Base-by-base conservation (phyloP, 2,329 filamentous ascomycete species). In the Fusarium zealandicum region DNA sequence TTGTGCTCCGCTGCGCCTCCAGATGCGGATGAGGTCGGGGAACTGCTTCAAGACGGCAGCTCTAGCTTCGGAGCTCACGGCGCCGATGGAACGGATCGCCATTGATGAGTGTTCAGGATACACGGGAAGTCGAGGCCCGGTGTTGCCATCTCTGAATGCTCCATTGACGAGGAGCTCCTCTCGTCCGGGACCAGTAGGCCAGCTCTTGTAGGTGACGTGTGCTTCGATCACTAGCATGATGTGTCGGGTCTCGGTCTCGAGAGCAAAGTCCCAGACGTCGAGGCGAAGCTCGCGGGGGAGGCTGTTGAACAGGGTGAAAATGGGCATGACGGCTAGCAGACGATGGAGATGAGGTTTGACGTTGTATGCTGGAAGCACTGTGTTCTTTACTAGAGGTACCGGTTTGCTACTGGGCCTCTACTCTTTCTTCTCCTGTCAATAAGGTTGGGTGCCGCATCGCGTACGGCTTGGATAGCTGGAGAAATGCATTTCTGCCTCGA, bases 121-220 rank as follows among this genome's bases (percentile, higher is more conserved):
- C 17, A 57, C 28, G 6, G 36, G 36, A 13, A 37, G 22, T 5
- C 11, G 10, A 25, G 27, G 1, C 20, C 11, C 11, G 25, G 11
- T 11, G 20, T 18, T 28, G 12, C 12, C 16, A 3, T 27, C 18
- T 3, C 8, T 20, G 20, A 57, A 57, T 22, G 27, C 31, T 1
- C 54, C 54, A 17, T 49, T 49, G n/a, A 53, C 11, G 22, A 49
- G 42, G n/a, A 53, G 22, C 7, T 20, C 9, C 22, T 51, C 35
- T 47, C 36, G 9, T 18, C 5, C 11, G 14, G 13, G 16, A 16
- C 16, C 12, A 20, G 3, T 2, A 13, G 10, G 13, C 25, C 9
- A 41, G 20, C 6, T 33, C n/a, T 5, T 25, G 22, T 7, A 25
- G 22, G 22, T 8, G 22, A 25, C 8, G 6, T 25, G 22, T 1